Base-by-base conservation (phyloP, 352 stramenopile genomes). In the Plasmopara viticola region DNA sequence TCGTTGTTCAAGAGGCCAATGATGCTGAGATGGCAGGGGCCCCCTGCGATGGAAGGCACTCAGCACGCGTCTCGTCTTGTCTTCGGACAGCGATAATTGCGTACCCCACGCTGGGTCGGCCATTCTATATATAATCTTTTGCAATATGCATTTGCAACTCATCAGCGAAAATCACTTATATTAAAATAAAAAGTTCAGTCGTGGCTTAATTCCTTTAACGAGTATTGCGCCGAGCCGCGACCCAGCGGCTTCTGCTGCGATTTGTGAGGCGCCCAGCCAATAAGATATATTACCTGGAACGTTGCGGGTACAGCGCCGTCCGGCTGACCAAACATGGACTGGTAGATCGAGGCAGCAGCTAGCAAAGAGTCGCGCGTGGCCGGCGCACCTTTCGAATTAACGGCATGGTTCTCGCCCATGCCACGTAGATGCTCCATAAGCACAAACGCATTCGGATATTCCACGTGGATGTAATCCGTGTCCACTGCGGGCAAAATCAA, bases 241-340 rank as follows among this genome's bases (percentile, higher is more conserved):
- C 73, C 74, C 60, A 94, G 68, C 0, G 96, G 95, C 61, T 96
- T 78, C 56, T 90, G 95, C 70, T 99, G 96, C 30, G 87, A 97
- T 18, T 86, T 77, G 70, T 98, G 86, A 9, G 95, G 94, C 38
- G 91, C 95, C 96, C 96, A 99, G 40, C 96, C 96, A 69, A 99
- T 99, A 55, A 98, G 95, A 77, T 98, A 99, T 35, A 99, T 96
- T 29, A 94, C 73, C 69, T 99, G 91, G 53, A 98, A 98, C 0
- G 94, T 97, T 9, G 94, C 95, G n/a, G 92, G 82, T 12, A 99
- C 80, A 2, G 79, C 81, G 7, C 86, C 88, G 52, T 96, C 84
- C 29, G 78, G 56, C 42, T 94, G 78, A 15, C 76, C 88, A 58
- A 94, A 96, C 74, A 97, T 91, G 41, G 88, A 74, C 67, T 98